Base-by-base conservation (phyloP, 164 flowering plant genomes). In the Vitis labrusca region DNA sequence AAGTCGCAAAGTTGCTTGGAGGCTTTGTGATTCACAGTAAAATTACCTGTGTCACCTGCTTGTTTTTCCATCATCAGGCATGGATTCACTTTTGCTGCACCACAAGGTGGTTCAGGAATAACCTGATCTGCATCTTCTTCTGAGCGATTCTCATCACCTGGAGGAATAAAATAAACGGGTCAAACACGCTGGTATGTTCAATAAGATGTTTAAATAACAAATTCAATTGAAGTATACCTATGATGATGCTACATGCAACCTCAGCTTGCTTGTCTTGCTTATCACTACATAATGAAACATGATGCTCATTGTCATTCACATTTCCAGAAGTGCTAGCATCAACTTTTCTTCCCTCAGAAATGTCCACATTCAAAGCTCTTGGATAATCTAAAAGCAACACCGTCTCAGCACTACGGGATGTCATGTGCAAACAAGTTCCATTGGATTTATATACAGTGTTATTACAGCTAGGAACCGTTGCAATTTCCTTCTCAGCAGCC, bases 191-290 rank as follows among this genome's bases (percentile, higher is more conserved):
- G 27, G 55, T 56, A 32, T 61, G 8, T 60, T 48, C 13, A 57
- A 53, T 17, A 14, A 4, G 8, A 63, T 53, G n/a, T 13, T n/a
- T 8, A 59, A 61, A 11, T 14, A 54, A 17, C 11, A 48, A 8
- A 16, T 16, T 30, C 23, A 29, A 19, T 47, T 12, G 30, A 71
- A 72, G 49, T 15, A 11, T 72, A 76, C 77, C 79, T 50, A 10
- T 68, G 15, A 53, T 12, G 13, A 68, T 47, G 37, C 19, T 53
- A 3, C 23, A 3, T 16, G 67, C 73, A 23, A 27, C 57, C 56
- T 60, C 76, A 65, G 68, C 73, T 62, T 73, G 70, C 58, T 67
- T 81, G 57, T 72, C 81, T 67, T 69, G 71, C 75, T 70, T 77
- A 48, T 72, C 67, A 54, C 23, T 52, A 49, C 50, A 50, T 47